Base-by-base conservation (phyloP, 345 rosid genomes). In the Sonneratia caseolaris region DNA sequence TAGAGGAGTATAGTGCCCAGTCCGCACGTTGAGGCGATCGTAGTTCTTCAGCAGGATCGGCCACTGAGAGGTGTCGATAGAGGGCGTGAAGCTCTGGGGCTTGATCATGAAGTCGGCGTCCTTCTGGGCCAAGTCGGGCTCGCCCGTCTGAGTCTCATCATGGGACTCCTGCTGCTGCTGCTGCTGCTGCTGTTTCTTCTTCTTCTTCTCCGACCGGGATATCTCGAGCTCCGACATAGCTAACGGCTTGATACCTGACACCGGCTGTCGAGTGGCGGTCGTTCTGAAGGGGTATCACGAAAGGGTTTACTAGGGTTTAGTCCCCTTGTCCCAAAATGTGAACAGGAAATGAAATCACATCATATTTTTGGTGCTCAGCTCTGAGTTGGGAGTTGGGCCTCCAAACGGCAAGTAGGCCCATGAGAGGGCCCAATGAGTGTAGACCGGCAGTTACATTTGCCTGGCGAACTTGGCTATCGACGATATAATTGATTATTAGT, bases 1-100 rank as follows among this genome's bases (percentile, higher is more conserved):
- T 22, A 91, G 82, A 1, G 97, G 97, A 7, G 97, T 91, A 84
- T 89, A 91, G 88, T 91, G 97, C 1, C 97, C 97, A 40, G 96
- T 91, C 14, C 96, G 89, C 19, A 89, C 88, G 76, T 92, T 92
- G 81, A 92, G 97, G 61, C 80, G 92, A 80, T 83, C 82, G 77
- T 92, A 92, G 91, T 92, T 92, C 79, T 88, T 92, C 73, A 92
- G 80, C 18, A 92, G 94, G 66, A 92, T 84, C 0, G 97, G 97
- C 97, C 97, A 92, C n/a, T 88, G 68, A 5, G 97, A 92, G 8
- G 97, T 86, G 82, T 92, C 93, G 67, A 87, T 76, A 8, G 93
- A 15, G 9, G 96, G 97, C 36, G 92, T 88, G 86, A 83, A 81
- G 70, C 75, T 84, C 72, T 86, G 93, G 2, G 97, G 97, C 74